Percentiles rank a stretch among this genome's conserved stretches.
Evolutionary conservation across 1,139 yeast species (phyloP).

Genomic region (Pichia sp.): DNA sequence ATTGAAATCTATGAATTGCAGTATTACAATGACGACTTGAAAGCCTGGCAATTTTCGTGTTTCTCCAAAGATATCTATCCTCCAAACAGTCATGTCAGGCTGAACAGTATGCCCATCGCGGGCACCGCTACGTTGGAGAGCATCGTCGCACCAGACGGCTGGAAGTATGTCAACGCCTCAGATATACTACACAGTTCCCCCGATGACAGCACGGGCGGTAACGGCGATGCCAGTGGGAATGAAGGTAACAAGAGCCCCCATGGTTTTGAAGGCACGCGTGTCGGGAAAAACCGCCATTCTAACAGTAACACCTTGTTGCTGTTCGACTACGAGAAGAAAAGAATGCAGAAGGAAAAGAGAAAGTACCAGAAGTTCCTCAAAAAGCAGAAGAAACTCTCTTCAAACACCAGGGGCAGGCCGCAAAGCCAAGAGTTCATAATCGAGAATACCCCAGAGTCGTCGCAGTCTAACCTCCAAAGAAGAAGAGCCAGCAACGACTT

Average conservation of each 20-base stretch:
- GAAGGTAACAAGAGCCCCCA: not conserved
- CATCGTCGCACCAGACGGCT: conserved; percentile 52
- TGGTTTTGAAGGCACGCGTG: not conserved
- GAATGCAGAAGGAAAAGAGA: conserved; percentile 10
- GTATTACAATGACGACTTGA: conserved; percentile 42
- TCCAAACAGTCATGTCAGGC: conserved; percentile 36
- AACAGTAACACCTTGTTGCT: conserved; percentile 3
- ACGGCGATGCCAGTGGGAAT: not conserved
- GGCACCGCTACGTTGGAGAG: conserved; percentile 35
- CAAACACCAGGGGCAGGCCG: not conserved
- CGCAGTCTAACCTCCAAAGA: conserved; percentile 7
- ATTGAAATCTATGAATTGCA: conserved; percentile 76
- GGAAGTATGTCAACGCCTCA: conserved; percentile 42
- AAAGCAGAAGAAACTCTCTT: conserved; percentile 4
- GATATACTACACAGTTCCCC: conserved; percentile 22
- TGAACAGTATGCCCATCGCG: conserved; percentile 29
- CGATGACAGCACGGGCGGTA: not conserved
- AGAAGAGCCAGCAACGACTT: conserved; percentile 17
- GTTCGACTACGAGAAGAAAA: conserved; percentile 16
- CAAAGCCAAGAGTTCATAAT: conserved; percentile 3
- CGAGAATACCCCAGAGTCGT: conserved; percentile 3
- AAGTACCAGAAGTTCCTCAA: conserved; percentile 9
- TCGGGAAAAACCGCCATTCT: not conserved
- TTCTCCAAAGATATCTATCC: conserved; percentile 54
- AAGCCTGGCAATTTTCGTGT: conserved; percentile 59